Base-by-base conservation (phyloP, 2,329 filamentous ascomycete species). In the Ophiostoma himal-ulmi region DNA sequence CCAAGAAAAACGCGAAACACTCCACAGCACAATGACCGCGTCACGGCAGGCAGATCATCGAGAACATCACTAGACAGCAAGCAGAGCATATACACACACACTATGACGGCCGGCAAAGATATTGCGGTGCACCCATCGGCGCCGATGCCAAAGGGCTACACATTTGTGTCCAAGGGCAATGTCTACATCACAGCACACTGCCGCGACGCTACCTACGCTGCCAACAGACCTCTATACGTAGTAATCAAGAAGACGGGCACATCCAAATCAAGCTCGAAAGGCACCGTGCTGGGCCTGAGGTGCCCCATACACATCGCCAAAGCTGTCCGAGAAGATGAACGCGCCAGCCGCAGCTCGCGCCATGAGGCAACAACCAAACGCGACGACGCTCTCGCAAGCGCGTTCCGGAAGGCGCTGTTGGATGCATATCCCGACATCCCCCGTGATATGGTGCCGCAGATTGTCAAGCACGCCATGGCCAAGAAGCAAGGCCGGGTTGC, bases 401-500 rank as follows among this genome's bases (percentile, higher is more conserved):
- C 74, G 0, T 81, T 83, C 65, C 73, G 75, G 20, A 72, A 73
- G 0, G 79, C 79, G 7, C 71, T 86, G 5, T 36, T 76, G 5
- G 72, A 71, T 0, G 75, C 79, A 4, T 86, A 83, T 70, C 81
- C 82, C 0, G 73, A 75, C 0, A 79, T 82, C 1, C 84, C 84
- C 0, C 68, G 73, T 1, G 70, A 71, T 0, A 78, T 79, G 3
- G 73, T 80, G 13, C 73, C 77, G 0, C 69, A 71, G 3, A 76
- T 85, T 14, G 73, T 84, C 2, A 76, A 73, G 57, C 80, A 81
- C 57, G 79, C 83, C 0, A 80, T 65, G 62, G 10, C 83, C 73
- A 74, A 77, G 73, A 86, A 85, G 75, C 73, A 78, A 30, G 75
- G 83, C 1, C 78, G 84, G 11, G 84, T 86, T 1, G 84, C 84